Evolutionary conservation across 2,329 filamentous ascomycete species (phyloP).

Genomic region (Colletotrichum kahawae): DNA sequence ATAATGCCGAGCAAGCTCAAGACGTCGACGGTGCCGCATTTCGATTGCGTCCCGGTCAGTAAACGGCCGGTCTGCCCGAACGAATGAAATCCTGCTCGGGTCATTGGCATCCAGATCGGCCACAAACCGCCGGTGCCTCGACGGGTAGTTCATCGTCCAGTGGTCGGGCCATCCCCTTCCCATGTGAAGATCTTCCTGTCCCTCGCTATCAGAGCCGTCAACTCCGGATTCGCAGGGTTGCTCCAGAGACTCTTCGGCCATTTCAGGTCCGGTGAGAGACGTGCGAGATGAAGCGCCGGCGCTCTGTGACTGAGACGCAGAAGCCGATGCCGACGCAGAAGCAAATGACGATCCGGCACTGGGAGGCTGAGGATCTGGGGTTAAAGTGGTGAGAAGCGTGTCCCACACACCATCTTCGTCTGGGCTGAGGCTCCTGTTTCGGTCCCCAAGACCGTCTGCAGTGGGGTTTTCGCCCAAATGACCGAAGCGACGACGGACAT

Average conservation of each 20-base stretch:
- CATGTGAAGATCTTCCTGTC: slow-evolving; percentile 27
- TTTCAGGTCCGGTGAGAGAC: slow-evolving; percentile 46
- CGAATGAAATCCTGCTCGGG: slow-evolving; percentile 8
- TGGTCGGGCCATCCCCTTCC: slow-evolving; percentile 9
- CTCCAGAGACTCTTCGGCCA: slow-evolving; percentile 40
- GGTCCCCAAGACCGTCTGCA: slow-evolving; percentile 81
- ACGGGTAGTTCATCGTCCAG: slow-evolving; percentile 21
- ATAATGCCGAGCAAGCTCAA: slow-evolving; percentile 12
- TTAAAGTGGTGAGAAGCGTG: slow-evolving; percentile 78
- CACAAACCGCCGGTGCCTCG: slow-evolving; percentile 20
- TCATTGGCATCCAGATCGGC: slow-evolving; percentile 13
- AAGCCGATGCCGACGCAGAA: slow-evolving; percentile 60
- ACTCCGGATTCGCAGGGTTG: slow-evolving; percentile 56
- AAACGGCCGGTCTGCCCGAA: slow-evolving; percentile 4
- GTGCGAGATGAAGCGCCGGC: slow-evolving; percentile 51
- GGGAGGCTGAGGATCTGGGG: slow-evolving; percentile 80
- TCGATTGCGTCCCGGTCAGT: background rate
- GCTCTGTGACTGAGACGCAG: slow-evolving; percentile 42
- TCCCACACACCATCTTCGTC: slow-evolving; percentile 76
- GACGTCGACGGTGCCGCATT: slow-evolving; percentile 12
- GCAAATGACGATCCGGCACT: slow-evolving; percentile 84
- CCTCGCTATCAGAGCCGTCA: slow-evolving; percentile 61
- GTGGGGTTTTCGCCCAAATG: background rate
- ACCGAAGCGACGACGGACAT: background rate
- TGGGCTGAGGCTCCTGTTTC: slow-evolving; percentile 81